These are phyloP conservation scores for Jasminum sambac DNA, from an alignment of 257 asterid genomes.

Conservation along the genomic window DNA sequence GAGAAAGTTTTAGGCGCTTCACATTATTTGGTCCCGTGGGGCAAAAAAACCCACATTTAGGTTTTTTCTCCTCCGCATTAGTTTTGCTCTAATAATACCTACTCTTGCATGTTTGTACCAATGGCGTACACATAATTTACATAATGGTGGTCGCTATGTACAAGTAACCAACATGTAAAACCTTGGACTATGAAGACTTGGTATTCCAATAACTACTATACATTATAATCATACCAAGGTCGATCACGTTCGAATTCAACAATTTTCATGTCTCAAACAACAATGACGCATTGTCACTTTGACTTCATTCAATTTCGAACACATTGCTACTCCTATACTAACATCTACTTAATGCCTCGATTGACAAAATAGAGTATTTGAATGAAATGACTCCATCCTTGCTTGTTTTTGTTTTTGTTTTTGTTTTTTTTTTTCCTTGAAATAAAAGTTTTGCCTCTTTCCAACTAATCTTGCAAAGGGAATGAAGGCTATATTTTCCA, in stretches of 20 bases:
- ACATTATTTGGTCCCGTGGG: too few species aligned
- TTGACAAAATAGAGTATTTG: neutral
- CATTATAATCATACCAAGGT: neutral
- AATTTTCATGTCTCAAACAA: neutral
- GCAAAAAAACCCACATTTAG: too few species aligned
- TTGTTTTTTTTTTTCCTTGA: too few species aligned
- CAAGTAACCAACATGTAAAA: too few species aligned
- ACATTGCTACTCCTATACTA: neutral
- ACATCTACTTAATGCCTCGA: neutral
- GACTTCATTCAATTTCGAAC: neutral
- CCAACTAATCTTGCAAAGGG: conserved; percentile 24
- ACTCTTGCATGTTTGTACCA: too few species aligned
- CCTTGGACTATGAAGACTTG: too few species aligned
- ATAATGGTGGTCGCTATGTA: too few species aligned
- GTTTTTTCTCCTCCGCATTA: too few species aligned
- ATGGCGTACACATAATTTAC: too few species aligned
- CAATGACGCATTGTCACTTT: neutral
- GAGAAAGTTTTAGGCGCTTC: too few species aligned
- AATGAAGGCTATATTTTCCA: conserved; percentile 19
- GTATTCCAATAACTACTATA: neutral
- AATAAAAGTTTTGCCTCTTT: neutral
- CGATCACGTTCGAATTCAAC: neutral
- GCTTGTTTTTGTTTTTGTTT: too few species aligned
- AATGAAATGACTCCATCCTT: neutral
- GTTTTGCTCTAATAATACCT: too few species aligned